phyloP scores from a whole-genome alignment of 1,284 basidiomycete species.

The Taiwanofungus camphoratus region DNA sequence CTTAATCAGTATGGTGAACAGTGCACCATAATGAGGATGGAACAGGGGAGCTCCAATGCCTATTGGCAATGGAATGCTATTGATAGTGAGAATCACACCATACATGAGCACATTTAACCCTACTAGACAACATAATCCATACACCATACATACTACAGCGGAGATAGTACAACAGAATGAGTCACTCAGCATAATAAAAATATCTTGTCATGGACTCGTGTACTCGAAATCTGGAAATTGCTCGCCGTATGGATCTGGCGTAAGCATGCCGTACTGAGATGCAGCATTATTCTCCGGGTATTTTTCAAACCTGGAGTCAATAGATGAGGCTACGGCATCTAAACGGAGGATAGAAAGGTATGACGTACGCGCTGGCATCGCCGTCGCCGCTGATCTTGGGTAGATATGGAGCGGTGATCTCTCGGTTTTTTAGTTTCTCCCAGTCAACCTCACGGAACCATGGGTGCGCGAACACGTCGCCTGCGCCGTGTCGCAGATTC shows the following conservation, averaged over 20 bases:
- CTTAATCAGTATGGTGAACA: too few relatives aligned
- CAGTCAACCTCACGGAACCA: slow-evolving; percentile 98
- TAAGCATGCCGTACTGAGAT: slow-evolving; percentile 50
- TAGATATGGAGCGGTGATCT: slow-evolving; percentile 95
- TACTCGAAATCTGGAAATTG: slow-evolving; percentile 70
- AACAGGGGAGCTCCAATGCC: too few relatives aligned
- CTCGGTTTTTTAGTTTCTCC: slow-evolving; percentile 76
- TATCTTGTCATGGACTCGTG: slow-evolving; percentile 22
- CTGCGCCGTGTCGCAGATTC: slow-evolving; percentile 88
- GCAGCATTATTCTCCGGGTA: slow-evolving; percentile 70
- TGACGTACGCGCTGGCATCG: slow-evolving; percentile 84
- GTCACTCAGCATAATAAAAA: too few relatives aligned
- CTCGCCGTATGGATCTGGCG: slow-evolving; percentile 49
- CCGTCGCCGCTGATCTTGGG: slow-evolving; percentile 84
- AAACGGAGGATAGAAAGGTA: not conserved
- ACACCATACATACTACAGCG: too few relatives aligned
- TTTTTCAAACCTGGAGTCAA: slow-evolving; percentile 54
- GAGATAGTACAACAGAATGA: too few relatives aligned
- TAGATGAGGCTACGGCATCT: not conserved
- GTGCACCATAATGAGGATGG: too few relatives aligned
- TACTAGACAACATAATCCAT: too few relatives aligned
- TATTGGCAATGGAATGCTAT: too few relatives aligned
- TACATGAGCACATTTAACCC: too few relatives aligned
- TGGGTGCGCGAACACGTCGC: slow-evolving; percentile 92
- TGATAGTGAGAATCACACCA: too few relatives aligned